Evolutionary conservation across 2,329 filamentous ascomycete species (phyloP).

Genomic region (Talaromyces sp.): DNA sequence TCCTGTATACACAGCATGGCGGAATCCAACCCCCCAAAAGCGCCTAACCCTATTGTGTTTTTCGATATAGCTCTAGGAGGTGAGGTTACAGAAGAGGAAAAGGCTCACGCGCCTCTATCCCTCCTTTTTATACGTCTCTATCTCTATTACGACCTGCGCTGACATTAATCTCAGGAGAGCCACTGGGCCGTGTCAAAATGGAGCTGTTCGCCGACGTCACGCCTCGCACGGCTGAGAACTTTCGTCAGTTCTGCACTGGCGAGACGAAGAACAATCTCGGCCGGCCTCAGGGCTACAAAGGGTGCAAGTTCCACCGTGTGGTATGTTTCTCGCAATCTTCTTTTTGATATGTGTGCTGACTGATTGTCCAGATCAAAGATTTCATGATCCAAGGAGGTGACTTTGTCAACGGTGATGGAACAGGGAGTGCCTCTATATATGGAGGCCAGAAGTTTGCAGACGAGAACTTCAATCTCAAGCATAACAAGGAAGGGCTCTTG

Average conservation of each 20-base stretch:
- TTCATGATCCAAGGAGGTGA: constrained; percentile 99
- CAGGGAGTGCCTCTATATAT: constrained; percentile 84
- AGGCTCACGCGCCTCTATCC: background rate
- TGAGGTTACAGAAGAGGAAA: constrained; percentile 29
- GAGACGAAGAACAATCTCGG: constrained; percentile 78
- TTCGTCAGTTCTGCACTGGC: constrained; percentile 94
- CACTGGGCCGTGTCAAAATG: constrained; percentile 82
- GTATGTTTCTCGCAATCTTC: constrained; percentile 52
- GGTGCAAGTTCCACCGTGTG: constrained; percentile 89
- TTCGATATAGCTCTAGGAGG: constrained; percentile 51
- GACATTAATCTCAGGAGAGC: constrained; percentile 61
- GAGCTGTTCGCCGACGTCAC: constrained; percentile 84
- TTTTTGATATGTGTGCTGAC: background rate
- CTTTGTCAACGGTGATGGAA: constrained; percentile 90
- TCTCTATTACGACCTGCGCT: background rate
- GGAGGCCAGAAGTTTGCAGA: constrained; percentile 81
- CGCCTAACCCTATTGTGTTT: constrained; percentile 48
- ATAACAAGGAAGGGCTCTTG: constrained; percentile 75
- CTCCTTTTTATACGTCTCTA: background rate
- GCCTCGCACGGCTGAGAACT: constrained; percentile 91
- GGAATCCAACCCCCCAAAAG: constrained; percentile 16
- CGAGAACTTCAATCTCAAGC: constrained; percentile 81
- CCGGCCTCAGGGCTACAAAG: constrained; percentile 88
- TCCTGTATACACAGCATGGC: constrained; percentile 11
- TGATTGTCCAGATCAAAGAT: constrained; percentile 68